phyloP scores from a whole-genome alignment of 768 basidiomycete species.

The Auricularia sp. region DNA sequence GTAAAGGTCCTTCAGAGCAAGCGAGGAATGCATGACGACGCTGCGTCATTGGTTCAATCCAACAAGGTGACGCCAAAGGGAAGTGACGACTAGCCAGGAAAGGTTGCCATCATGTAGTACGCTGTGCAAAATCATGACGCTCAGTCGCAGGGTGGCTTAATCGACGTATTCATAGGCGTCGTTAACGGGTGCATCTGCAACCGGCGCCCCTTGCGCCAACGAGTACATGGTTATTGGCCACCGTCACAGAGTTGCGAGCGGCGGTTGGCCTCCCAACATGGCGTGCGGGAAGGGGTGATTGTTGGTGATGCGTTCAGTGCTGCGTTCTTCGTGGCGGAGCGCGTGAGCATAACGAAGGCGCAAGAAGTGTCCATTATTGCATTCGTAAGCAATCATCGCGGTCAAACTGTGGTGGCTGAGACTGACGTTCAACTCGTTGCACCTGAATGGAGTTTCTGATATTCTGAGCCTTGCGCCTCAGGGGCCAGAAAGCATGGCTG shows the following conservation, averaged over 20 bases:
- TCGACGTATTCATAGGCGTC: conserved; percentile 13
- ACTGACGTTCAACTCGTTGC: not conserved
- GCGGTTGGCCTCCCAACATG: conserved; percentile 18
- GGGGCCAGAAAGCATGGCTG: too few relatives aligned
- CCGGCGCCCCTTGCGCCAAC: conserved; percentile 13
- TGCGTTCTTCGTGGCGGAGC: conserved; percentile 24
- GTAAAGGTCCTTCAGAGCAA: too few relatives aligned
- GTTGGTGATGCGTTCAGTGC: conserved; percentile 18
- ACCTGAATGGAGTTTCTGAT: not conserved
- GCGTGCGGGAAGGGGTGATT: conserved; percentile 21
- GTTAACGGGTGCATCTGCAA: conserved; percentile 17
- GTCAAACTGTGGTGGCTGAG: not conserved
- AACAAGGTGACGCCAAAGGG: too few relatives aligned
- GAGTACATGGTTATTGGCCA: conserved; percentile 14
- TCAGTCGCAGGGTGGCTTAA: not conserved
- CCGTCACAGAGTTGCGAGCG: conserved; percentile 9
- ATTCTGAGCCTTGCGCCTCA: not conserved
- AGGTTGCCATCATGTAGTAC: too few relatives aligned
- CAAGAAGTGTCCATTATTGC: not conserved
- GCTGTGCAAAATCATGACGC: too few relatives aligned
- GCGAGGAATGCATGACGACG: too few relatives aligned
- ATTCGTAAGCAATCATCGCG: not conserved
- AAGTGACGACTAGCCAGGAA: too few relatives aligned
- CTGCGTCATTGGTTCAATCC: too few relatives aligned
- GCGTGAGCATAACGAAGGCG: conserved; percentile 11